Base-by-base conservation (phyloP, 2,329 filamentous ascomycete species). In the Talaromyces sp. region DNA sequence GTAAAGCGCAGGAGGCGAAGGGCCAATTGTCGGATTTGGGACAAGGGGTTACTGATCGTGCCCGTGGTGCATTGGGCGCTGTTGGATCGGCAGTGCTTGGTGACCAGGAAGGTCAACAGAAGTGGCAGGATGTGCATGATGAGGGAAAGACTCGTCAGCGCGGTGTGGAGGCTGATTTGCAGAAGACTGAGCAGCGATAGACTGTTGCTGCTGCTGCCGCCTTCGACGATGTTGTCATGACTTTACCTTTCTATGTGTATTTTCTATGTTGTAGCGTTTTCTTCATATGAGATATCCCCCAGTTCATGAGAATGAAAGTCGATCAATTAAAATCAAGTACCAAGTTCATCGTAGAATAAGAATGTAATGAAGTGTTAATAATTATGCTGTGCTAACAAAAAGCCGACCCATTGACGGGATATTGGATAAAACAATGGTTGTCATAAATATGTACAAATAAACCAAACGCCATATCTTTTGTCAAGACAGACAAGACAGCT, bases 131-230 rank as follows among this genome's bases (percentile, higher is more conserved):
- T 70, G 81, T 90, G 78, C 92, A 95, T 73, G 92, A 95, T 72
- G 80, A 86, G 69, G 93, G 93, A 69, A 97, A 95, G 88, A 91
- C 90, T 22, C 84, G 87, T 73, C 90, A 96, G 84, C 86, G 92
- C 22, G 90, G 92, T 59, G 93, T 89, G 1, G 93, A 97, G 84
- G 81, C 84, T 43, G 92, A 96, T 73, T 84, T 96, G 64, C 81
- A 90, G 78, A 93, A 92, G 85, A 82, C 31, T 27, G 62, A 69
- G 67, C 62, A 64, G 24, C 52, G 56, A 35, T 63, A 63, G 27
- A 45, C 14, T 58, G 13, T 7, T 31, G 14, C 37, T 19, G 37
- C 10, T 31, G 14, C 37, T 19, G 37, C 10, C 14, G 37, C 10
- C 14, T 3, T 16, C 27, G 19, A 14, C 22, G 3, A 8, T 14